phyloP scores from a whole-genome alignment of 192 early-diverging fungal species.

The Podila verticillata region DNA sequence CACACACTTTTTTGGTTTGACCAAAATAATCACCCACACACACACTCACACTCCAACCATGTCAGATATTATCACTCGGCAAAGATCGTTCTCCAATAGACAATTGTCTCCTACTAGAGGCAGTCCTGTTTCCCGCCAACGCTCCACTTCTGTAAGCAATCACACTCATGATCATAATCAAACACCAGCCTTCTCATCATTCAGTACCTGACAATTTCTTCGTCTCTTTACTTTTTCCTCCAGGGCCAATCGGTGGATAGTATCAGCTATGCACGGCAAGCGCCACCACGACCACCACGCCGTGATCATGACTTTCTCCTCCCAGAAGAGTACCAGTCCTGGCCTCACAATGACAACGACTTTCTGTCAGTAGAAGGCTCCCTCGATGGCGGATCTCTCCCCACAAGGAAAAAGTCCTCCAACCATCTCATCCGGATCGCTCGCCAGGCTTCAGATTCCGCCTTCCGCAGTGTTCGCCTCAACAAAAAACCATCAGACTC shows the following conservation, averaged over 20 bases:
- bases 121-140: constrained; percentile 16
- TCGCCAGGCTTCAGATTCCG: constrained; percentile 39
- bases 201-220: not conserved
- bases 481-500: constrained; percentile 18
- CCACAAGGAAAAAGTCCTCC: constrained; percentile 11
- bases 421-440: constrained; percentile 30
- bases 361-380: constrained; percentile 1
- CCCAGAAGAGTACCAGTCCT: not conserved
- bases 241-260: not conserved
- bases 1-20: too few relatives aligned
- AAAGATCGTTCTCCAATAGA: constrained; percentile 10
- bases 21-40: too few relatives aligned
- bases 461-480: constrained; percentile 24
- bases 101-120: not conserved
- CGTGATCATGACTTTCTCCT: not conserved
- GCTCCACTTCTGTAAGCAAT: constrained; percentile 33
- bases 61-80: constrained; percentile 2
- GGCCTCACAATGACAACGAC: not conserved
- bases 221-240: not conserved
- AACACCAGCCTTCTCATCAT: not conserved
- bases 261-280: not conserved
- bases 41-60: not conserved
- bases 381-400: not conserved
- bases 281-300: not conserved
- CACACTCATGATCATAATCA: not conserved